Evolutionary conservation across 2,329 filamentous ascomycete species (phyloP), one percentile per base, ranked within the genome.

Genomic region (Diaporthe nobilis): DNA sequence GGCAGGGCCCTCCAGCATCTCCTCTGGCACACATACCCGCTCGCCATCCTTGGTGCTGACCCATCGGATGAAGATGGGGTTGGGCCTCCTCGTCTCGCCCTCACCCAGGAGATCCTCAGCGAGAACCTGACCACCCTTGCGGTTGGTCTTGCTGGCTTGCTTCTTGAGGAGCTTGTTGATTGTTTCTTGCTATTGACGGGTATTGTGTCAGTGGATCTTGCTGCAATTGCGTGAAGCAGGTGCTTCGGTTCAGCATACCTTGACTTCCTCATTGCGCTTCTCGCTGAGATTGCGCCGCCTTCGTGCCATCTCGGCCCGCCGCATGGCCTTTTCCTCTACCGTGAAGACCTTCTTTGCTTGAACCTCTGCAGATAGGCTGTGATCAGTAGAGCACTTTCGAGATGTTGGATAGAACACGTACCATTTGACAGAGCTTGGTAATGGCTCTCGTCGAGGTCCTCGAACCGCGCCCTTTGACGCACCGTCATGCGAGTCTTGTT

Each of bases 131-230:
- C 82, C 87, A 44, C 83, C 88, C 79, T 89, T 90, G 78, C 88
- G 86, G 78, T 90, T 93, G 74, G 91, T 91, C 84, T 96, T 96
- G 34, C 94, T 93, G 1, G 94, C 94, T 82, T 96, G 94, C 82
- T 96, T 95, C 84, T 95, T 95, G 71, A 97, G 91, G 2, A 97
- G 91, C 81, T 96, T 95, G 87, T 97, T 96, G 89, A 97, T 96
- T 0, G 94, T 97, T 87, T 96, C 94, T 77, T 77, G 75, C 75
- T 77, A 49, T 17, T 63, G 13, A n/a, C 9, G 47, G n/a, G 12
- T 25, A 15, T 34, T 55, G 37, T 13, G 15, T 72, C 3, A 55
- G 55, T 22, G 44, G 31, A 25, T 49, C 7, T 49, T 3, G 22
- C 39, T 31, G 12, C 65, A 31, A 53, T 22, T 13, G 8, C 3